A percentile compares a stretch with the other conserved stretches of the same genome.
phyloP scores from a whole-genome alignment of 1,139 yeast genomes.

The Blastobotrys arbuscula region DNA sequence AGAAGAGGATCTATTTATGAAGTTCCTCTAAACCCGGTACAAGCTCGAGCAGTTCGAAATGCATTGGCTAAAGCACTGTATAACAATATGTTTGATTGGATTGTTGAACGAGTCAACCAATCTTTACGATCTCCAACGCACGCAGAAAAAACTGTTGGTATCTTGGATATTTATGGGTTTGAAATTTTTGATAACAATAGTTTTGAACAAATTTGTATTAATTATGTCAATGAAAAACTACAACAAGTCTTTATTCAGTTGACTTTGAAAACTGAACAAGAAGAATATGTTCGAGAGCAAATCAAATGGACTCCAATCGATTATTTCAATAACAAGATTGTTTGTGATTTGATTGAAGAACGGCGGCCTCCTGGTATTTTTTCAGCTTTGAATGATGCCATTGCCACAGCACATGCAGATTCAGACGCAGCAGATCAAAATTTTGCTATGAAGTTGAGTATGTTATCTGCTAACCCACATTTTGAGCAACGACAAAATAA shows the following conservation, averaged over 20 bases:
- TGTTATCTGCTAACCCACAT: slow-evolving; percentile 78
- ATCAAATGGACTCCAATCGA: slow-evolving; percentile 98
- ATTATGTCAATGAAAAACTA: slow-evolving; percentile 92
- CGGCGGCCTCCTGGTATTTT: slow-evolving; percentile 95
- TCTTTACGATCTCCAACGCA: slow-evolving; percentile 52
- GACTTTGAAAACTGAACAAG: slow-evolving; percentile 95
- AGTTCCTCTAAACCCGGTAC: slow-evolving; percentile 85
- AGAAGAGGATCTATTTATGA: slow-evolving; percentile 91
- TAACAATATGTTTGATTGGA: slow-evolving; percentile 93
- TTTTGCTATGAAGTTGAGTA: slow-evolving; percentile 83
- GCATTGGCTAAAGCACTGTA: slow-evolving; percentile 94
- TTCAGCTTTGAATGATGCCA: slow-evolving; percentile 94
- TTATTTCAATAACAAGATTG: slow-evolving; percentile 92
- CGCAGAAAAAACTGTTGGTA: slow-evolving; percentile 76
- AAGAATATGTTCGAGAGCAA: slow-evolving; percentile 90
- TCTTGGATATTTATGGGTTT: slow-evolving; percentile 95
- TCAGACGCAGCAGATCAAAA: slow-evolving; percentile 96
- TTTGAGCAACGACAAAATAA: slow-evolving; percentile 86
- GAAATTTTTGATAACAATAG: slow-evolving; percentile 96
- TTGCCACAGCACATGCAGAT: slow-evolving; percentile 98
- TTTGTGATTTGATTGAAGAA: slow-evolving; percentile 93
- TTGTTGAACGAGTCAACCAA: slow-evolving; percentile 85
- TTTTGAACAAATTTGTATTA: slow-evolving; percentile 94
- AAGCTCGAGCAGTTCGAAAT: slow-evolving; percentile 91
- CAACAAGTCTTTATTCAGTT: slow-evolving; percentile 96